These are phyloP conservation scores for Phytophthora nicotianae DNA, from an alignment of 352 stramenopile species.

Conservation along the genomic window DNA sequence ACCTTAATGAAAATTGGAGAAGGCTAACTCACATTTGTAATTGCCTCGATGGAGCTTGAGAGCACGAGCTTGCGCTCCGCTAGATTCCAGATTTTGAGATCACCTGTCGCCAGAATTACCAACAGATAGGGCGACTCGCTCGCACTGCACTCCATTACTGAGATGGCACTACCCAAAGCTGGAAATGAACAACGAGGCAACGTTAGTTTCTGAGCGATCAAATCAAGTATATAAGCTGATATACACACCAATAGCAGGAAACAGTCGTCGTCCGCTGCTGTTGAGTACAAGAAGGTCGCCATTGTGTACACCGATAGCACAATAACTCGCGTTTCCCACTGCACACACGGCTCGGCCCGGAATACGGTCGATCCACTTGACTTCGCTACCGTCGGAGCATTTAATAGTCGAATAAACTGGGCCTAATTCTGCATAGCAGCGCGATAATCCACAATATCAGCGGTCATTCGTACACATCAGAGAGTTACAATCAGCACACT, in stretches of 20 bases:
- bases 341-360: conserved; percentile 59
- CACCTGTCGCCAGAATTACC: conserved; percentile 66
- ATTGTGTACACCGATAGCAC: conserved; percentile 59
- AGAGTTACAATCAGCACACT: conserved; percentile 10
- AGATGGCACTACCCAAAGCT: conserved; percentile 71
- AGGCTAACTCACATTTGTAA: conserved; percentile 49
- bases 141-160: conserved; percentile 75
- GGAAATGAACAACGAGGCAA: conserved; percentile 4
- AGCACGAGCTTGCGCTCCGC: conserved; percentile 49
- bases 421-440: conserved; percentile 47
- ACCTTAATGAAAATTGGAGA: neutral
- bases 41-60: conserved; percentile 66
- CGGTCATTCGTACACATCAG: neutral
- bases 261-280: conserved; percentile 65
- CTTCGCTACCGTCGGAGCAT: conserved; percentile 52
- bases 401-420: conserved; percentile 77
- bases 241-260: conserved; percentile 76
- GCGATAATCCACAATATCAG: conserved; percentile 5
- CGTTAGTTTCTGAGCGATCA: conserved; percentile 1
- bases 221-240: neutral
- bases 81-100: conserved; percentile 81
- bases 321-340: conserved; percentile 71
- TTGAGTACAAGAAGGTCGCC: conserved; percentile 76
- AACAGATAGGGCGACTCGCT: conserved; percentile 69
- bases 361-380: conserved; percentile 86